Percentiles rank a stretch among this genome's conserved stretches.
phyloP scores from a whole-genome alignment of 345 rosid species.

The Salix arbutifolia region DNA sequence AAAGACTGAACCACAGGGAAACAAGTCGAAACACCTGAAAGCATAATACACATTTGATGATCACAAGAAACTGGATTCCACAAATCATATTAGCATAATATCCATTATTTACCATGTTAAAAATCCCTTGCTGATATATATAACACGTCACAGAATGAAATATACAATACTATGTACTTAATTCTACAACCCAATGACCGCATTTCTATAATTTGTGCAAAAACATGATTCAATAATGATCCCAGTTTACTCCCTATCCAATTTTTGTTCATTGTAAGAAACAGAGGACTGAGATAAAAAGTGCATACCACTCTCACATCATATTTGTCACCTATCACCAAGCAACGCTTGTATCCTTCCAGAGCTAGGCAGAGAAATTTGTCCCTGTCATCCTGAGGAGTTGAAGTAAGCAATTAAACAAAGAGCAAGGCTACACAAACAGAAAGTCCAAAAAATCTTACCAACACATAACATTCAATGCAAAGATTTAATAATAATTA shows the following conservation, averaged over 20 bases:
- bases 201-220: no score
- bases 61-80: constrained; percentile 1
- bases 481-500: no score
- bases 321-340: constrained; percentile 85
- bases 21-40: constrained; percentile 81
- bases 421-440: no score
- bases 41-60: constrained; percentile 8
- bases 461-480: background rate
- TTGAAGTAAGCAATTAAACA: constrained; percentile 7
- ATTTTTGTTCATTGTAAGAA: background rate
- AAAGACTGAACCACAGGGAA: constrained; percentile 85
- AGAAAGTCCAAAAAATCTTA: no score
- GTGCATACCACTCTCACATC: constrained; percentile 87
- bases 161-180: no score
- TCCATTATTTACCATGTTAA: no score
- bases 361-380: constrained; percentile 80
- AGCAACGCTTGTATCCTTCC: constrained; percentile 85
- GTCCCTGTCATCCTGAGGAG: constrained; percentile 76
- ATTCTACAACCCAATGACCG: no score
- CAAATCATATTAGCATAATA: no score
- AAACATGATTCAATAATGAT: background rate
- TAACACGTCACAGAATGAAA: no score
- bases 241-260: background rate
- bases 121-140: no score
- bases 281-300: constrained; percentile 7